Base-by-base conservation (phyloP, 2,329 filamentous ascomycete species). In the Bertia moriformis region DNA sequence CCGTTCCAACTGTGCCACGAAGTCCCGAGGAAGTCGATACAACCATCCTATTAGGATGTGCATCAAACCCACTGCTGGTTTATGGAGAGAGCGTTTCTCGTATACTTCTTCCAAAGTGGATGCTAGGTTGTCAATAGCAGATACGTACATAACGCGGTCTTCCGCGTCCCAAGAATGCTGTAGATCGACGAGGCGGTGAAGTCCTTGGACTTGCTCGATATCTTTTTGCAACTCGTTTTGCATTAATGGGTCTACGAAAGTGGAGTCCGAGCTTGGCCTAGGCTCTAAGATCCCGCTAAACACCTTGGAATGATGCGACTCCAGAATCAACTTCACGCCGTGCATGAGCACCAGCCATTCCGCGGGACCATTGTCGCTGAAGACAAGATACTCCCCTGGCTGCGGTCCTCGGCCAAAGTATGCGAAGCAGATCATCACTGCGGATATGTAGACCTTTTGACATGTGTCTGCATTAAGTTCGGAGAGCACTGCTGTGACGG, bases 291-390 rank as follows among this genome's bases (percentile, higher is more conserved):
- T 41, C 0, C 53, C 52, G 1, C 39, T 50, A 17, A 54, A 56
- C 4, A 56, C 46, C 22, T 46, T 45, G 0, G 14, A 37, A 5
- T 20, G 48, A 2, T 46, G 40, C 10, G 46, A 44, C 1, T 35
- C 32, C 32, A 35, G 10, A 4, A 57, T 53, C 1, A 45, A 40
- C 4, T 43, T 47, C 17, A 57, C 55, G 0, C 55, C 55, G 3
- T 46, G 44, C 45, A 58, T 46, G 4, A 57, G 50, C 10, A 52
- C 46, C 2, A 49, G 40, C 55, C 55, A 57, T 40, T 58, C 55
- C 0, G 52, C 45, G 3, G 44, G 43, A 0, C 55, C 55, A 1
- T 20, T 30, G 2, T 49, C 44, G 36, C 50, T 53, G 38, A 57
- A 57, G 1, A 57, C 46, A 4, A 58, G 48, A 27, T 52, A 58